These are phyloP conservation scores for Talaromyces sp. DNA, from an alignment of 2,329 filamentous ascomycete genomes.

Conservation along the genomic window DNA sequence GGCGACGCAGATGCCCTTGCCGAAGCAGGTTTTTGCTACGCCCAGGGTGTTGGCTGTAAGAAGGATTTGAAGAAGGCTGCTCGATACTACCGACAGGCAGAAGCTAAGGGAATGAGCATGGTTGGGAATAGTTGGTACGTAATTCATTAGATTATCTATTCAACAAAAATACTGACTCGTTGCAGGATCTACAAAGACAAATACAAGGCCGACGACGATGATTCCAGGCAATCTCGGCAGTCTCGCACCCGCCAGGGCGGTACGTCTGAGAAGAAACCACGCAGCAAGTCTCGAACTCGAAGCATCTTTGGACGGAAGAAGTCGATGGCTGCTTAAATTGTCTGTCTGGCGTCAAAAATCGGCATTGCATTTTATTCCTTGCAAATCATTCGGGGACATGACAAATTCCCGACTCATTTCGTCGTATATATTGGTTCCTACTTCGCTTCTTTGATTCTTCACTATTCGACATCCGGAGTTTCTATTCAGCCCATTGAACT, in stretches of 20 bases:
- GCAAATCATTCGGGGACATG: not conserved
- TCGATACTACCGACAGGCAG: constrained; percentile 81
- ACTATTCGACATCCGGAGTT: not conserved
- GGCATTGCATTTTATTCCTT: not conserved
- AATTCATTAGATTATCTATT: constrained; percentile 1
- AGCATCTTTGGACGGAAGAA: constrained; percentile 65
- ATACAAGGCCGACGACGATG: constrained; percentile 65
- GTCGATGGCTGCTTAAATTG: constrained; percentile 8
- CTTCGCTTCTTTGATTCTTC: constrained; percentile 2
- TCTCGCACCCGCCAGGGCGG: constrained; percentile 31
- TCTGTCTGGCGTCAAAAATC: not conserved
- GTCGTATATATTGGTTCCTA: not conserved
- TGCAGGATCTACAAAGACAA: constrained; percentile 93
- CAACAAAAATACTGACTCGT: constrained; percentile 8
- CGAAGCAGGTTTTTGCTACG: constrained; percentile 94
- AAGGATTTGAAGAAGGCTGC: constrained; percentile 95
- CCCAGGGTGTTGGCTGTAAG: constrained; percentile 86
- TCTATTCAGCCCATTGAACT: not conserved
- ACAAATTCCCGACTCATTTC: not conserved
- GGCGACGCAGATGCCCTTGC: constrained; percentile 90
- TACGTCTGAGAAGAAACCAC: constrained; percentile 57
- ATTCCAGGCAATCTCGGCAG: constrained; percentile 17
- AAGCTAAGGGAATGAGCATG: constrained; percentile 93
- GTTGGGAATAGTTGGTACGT: constrained; percentile 95
- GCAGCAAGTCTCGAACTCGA: constrained; percentile 70